Evolutionary conservation across 1,284 basidiomycete genomes (phyloP).

Genomic region (Hemileia vastatrix): DNA sequence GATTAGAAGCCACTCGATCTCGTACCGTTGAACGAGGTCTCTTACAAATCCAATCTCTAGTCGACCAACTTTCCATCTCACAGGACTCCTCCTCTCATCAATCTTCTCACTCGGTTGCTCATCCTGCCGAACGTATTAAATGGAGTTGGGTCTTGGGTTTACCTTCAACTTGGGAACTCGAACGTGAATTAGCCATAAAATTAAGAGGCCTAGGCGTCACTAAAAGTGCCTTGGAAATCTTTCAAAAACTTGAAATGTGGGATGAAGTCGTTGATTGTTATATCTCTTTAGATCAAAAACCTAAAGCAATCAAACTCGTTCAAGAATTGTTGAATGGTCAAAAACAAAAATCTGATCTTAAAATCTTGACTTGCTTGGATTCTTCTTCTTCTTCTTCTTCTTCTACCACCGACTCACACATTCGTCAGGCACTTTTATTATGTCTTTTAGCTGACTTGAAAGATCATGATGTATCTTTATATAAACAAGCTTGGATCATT

Average conservation of each 20-base stretch:
- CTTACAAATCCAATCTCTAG: conserved; percentile 79
- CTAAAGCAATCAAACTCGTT: conserved; percentile 67
- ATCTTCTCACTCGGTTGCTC: conserved; percentile 40
- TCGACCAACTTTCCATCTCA: conserved; percentile 71
- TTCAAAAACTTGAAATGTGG: conserved; percentile 90
- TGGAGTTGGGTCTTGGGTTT: conserved; percentile 70
- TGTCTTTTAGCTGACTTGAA: conserved; percentile 89
- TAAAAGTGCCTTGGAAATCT: conserved; percentile 78
- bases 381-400: conserved; percentile 46
- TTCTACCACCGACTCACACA: conserved; percentile 24
- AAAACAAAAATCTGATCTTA: conserved; percentile 67
- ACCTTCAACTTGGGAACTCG: conserved; percentile 82
- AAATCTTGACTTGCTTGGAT: too few species aligned
- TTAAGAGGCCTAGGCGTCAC: conserved; percentile 73
- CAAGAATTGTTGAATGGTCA: conserved; percentile 69
- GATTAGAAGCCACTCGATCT: conserved; percentile 72
- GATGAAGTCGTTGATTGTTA: conserved; percentile 83
- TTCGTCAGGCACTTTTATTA: conserved; percentile 84
- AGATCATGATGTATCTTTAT: conserved; percentile 62
- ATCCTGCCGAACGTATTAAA: conserved; percentile 60
- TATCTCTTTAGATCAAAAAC: conserved; percentile 64
- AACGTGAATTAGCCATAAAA: conserved; percentile 70
- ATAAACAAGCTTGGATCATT: conserved; percentile 71
- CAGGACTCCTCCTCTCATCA: conserved; percentile 12
- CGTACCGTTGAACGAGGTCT: conserved; percentile 81